phyloP scores from a whole-genome alignment of 2,329 filamentous ascomycete genomes.

The Sphaerostilbella broomeana region DNA sequence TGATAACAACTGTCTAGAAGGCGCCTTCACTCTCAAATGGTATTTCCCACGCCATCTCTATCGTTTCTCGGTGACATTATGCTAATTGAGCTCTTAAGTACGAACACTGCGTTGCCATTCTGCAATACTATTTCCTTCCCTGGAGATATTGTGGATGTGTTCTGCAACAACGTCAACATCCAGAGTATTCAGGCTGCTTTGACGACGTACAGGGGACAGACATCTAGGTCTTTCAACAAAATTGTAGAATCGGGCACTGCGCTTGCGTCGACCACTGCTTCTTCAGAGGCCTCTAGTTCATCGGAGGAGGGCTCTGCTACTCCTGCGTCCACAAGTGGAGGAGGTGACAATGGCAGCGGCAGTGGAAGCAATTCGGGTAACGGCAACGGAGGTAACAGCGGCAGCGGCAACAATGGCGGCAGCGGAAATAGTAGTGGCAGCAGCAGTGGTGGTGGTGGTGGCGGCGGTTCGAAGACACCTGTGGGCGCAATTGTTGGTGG shows the following conservation, averaged over 20 bases:
- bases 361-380: conserved; percentile 3
- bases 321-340: not conserved
- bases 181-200: conserved; percentile 29
- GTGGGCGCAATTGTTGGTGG: conserved; percentile 33
- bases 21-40: conserved; percentile 42
- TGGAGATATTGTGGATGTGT: conserved; percentile 37
- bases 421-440: conserved; percentile 2
- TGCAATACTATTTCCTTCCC: conserved; percentile 42
- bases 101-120: conserved; percentile 28
- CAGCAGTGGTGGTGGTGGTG: conserved; percentile 9
- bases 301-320: conserved; percentile 1
- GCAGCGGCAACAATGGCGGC: conserved; percentile 1
- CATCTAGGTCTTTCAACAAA: conserved; percentile 22
- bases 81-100: conserved; percentile 23
- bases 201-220: conserved; percentile 37
- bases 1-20: conserved; percentile 33
- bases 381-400: conserved; percentile 5
- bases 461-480: conserved; percentile 15
- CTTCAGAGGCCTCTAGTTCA: conserved; percentile 1
- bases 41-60: conserved; percentile 19
- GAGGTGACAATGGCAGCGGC: not conserved
- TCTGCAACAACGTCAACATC: conserved; percentile 31
- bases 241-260: conserved; percentile 8
- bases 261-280: not conserved
- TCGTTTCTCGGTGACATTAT: not conserved